Evolutionary conservation across 1,139 yeast species (phyloP).

Genomic region (Candida sanyaensis): DNA sequence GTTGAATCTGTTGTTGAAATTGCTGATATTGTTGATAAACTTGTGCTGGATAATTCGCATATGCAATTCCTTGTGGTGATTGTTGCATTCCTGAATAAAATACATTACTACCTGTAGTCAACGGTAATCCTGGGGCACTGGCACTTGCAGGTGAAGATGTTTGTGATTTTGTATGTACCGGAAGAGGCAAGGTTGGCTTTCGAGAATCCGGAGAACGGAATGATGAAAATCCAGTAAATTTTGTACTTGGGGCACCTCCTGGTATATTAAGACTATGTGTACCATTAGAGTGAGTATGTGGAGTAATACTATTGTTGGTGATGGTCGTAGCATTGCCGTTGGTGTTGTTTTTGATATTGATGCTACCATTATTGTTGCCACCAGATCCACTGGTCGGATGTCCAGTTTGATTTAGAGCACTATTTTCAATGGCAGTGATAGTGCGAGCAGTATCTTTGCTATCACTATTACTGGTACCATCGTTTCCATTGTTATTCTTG

Average conservation of each 20-base stretch:
- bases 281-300: background rate
- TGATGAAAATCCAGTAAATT: slow-evolving; percentile 27
- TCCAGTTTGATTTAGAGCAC: slow-evolving; percentile 6
- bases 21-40: slow-evolving; percentile 22
- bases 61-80: slow-evolving; percentile 5
- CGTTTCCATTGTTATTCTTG: slow-evolving; percentile 25
- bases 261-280: background rate
- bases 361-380: slow-evolving; percentile 1
- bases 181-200: slow-evolving; percentile 43
- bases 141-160: slow-evolving; percentile 48
- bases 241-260: slow-evolving; percentile 11
- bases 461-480: slow-evolving; percentile 20
- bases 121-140: slow-evolving; percentile 41
- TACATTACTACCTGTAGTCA: background rate
- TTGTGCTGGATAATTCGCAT: slow-evolving; percentile 7
- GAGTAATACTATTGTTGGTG: slow-evolving; percentile 10
- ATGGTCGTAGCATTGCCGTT: slow-evolving; percentile 1
- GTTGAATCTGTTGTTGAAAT: slow-evolving; percentile 10
- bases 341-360: slow-evolving; percentile 2
- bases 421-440: slow-evolving; percentile 39
- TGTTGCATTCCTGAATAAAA: slow-evolving; percentile 8
- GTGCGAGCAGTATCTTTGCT: slow-evolving; percentile 24
- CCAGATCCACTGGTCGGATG: slow-evolving; percentile 7
- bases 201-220: slow-evolving; percentile 40
- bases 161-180: slow-evolving; percentile 42